These are phyloP conservation scores for Rhodotorula sp. DNA, from an alignment of 1,284 basidiomycete species.

Conservation along the genomic window DNA sequence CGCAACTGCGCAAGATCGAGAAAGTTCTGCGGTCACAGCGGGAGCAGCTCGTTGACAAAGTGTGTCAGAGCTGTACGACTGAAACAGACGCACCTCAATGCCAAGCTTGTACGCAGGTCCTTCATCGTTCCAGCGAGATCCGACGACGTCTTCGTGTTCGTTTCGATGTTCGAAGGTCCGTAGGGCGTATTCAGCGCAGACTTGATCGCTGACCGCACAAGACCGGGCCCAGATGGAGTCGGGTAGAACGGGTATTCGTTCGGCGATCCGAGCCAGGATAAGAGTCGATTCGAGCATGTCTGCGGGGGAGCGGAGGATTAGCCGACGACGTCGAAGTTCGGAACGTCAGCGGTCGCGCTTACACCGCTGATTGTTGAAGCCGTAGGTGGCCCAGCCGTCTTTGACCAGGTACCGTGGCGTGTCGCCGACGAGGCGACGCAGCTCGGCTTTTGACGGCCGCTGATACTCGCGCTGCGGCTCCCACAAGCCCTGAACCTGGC, in stretches of 20 bases:
- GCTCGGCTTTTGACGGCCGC: neutral
- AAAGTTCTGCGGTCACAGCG: slow-evolving; percentile 47
- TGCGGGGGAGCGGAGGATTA: neutral
- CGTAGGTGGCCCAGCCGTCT: slow-evolving; percentile 15
- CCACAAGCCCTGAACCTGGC: neutral
- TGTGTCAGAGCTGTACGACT: neutral
- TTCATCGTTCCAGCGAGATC: slow-evolving; percentile 22
- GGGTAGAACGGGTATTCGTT: slow-evolving; percentile 53
- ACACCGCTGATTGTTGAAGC: slow-evolving; percentile 12
- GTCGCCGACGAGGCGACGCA: neutral
- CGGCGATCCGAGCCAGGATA: slow-evolving; percentile 52
- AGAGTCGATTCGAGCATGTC: slow-evolving; percentile 54
- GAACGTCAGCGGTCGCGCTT: neutral
- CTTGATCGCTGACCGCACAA: slow-evolving; percentile 52
- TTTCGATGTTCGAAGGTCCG: slow-evolving; percentile 15
- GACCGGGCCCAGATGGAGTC: slow-evolving; percentile 55
- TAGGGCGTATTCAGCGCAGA: slow-evolving; percentile 42
- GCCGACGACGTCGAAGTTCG: accelerated
- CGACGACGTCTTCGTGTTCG: slow-evolving; percentile 10
- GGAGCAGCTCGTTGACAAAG: neutral
- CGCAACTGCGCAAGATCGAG: slow-evolving; percentile 57
- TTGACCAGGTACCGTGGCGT: slow-evolving; percentile 8
- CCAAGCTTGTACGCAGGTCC: slow-evolving; percentile 21
- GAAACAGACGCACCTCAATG: slow-evolving; percentile 22
- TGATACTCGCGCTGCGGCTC: neutral